Percentiles rank a stretch among this genome's conserved stretches.
These are phyloP conservation scores for Heterococcus sp. DNA, from an alignment of 108 stramenopile species.

Conservation along the genomic window DNA sequence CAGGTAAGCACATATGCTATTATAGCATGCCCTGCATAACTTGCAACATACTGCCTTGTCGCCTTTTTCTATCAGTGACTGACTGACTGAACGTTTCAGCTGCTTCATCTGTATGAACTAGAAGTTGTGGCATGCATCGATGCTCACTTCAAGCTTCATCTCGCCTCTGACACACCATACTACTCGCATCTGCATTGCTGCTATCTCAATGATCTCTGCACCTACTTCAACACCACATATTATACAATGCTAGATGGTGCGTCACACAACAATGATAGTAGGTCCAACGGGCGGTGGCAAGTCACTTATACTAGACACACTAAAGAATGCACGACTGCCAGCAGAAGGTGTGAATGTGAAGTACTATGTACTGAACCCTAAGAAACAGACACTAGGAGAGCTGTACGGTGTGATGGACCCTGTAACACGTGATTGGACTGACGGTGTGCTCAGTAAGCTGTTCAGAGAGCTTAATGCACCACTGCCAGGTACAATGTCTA, in stretches of 20 bases:
- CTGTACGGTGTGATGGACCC: conserved; percentile 65
- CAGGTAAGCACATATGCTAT: too few species aligned
- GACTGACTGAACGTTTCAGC: too few species aligned
- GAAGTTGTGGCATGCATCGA: too few species aligned
- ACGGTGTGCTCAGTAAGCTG: conserved; percentile 64
- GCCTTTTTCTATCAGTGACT: too few species aligned
- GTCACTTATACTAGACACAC: conserved; percentile 59
- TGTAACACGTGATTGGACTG: conserved; percentile 68
- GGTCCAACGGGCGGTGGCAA: conserved; percentile 67
- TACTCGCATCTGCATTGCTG: too few species aligned
- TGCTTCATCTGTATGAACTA: too few species aligned
- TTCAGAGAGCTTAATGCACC: conserved; percentile 69
- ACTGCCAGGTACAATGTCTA: too few species aligned
- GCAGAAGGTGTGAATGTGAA: background rate
- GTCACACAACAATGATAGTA: conserved; percentile 71
- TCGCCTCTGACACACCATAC: too few species aligned
- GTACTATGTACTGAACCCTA: conserved; percentile 54
- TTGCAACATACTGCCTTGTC: too few species aligned
- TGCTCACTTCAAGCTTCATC: too few species aligned
- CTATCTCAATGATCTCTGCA: too few species aligned
- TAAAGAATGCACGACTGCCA: conserved; percentile 29
- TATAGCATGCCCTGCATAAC: too few species aligned
- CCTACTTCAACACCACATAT: background rate
- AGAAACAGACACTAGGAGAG: conserved; percentile 64
- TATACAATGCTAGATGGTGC: conserved; percentile 49